Percentiles rank a stretch among this genome's conserved stretches.
Evolutionary conservation across 805 yeast genomes (phyloP).

Genomic region (Scheffersomyces lignosus): DNA sequence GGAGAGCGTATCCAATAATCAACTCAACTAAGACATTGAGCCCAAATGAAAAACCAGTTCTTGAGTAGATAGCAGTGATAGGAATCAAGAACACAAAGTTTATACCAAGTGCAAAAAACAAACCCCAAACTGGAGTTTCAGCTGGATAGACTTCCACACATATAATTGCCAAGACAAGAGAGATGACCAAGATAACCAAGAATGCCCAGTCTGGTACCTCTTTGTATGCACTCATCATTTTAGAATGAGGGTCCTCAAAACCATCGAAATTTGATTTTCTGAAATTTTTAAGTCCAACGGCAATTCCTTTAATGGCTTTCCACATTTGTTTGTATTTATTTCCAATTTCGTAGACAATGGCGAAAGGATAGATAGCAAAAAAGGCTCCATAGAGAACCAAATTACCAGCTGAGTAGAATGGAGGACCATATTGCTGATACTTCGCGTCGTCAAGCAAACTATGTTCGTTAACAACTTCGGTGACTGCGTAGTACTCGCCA

Average conservation of each 20-base stretch:
- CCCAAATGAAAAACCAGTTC: slow-evolving; percentile 49
- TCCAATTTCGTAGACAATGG: slow-evolving; percentile 9
- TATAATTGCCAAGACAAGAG: slow-evolving; percentile 23
- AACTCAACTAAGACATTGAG: slow-evolving; percentile 56
- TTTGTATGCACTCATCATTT: slow-evolving; percentile 22
- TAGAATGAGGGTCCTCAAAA: slow-evolving; percentile 22
- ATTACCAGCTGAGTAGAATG: slow-evolving; percentile 17
- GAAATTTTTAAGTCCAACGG: slow-evolving; percentile 5
- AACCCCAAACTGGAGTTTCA: slow-evolving; percentile 61
- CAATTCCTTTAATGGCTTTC: not conserved
- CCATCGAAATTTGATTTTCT: slow-evolving; percentile 16
- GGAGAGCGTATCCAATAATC: slow-evolving; percentile 55
- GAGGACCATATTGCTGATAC: slow-evolving; percentile 16
- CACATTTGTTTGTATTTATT: slow-evolving; percentile 3
- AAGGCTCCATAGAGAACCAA: slow-evolving; percentile 15
- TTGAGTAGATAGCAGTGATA: slow-evolving; percentile 46
- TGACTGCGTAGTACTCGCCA: slow-evolving; percentile 15
- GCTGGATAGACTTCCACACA: slow-evolving; percentile 34
- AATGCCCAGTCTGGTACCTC: slow-evolving; percentile 27
- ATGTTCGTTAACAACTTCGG: slow-evolving; percentile 10
- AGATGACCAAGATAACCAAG: slow-evolving; percentile 15
- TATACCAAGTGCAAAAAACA: slow-evolving; percentile 52
- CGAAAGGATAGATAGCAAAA: slow-evolving; percentile 24
- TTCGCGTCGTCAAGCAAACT: slow-evolving; percentile 12
- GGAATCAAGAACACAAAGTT: slow-evolving; percentile 54